Conservation (phyloP, 2,329 filamentous ascomycete genomes). For the Coniochaeta sp. region DNA sequence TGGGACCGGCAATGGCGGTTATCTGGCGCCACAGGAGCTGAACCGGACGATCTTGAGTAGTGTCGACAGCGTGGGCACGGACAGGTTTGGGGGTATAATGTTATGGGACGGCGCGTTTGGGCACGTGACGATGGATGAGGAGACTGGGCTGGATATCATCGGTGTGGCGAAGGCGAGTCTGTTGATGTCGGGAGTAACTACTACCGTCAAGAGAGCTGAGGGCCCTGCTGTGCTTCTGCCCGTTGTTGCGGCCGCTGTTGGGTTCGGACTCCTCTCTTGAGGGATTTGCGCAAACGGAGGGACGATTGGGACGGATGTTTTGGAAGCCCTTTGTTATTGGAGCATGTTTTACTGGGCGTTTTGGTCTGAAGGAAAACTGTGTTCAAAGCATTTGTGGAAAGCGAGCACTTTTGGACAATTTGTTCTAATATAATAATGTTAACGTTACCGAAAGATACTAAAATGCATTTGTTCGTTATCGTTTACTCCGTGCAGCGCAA, state of each 20-base stretch:
- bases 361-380: too few relatives aligned
- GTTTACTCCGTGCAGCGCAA: too few relatives aligned
- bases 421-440: too few relatives aligned
- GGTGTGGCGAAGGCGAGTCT: neutral
- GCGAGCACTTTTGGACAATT: too few relatives aligned
- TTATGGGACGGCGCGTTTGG: neutral
- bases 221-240: neutral
- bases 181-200: neutral
- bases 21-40: neutral
- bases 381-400: too few relatives aligned
- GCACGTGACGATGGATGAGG: neutral
- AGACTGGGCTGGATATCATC: neutral
- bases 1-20: neutral
- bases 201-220: neutral
- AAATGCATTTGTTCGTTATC: too few relatives aligned
- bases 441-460: too few relatives aligned
- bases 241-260: neutral
- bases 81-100: neutral
- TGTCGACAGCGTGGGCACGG: neutral
- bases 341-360: too few relatives aligned
- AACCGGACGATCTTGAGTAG: neutral
- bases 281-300: too few relatives aligned
- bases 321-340: too few relatives aligned
- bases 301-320: too few relatives aligned
- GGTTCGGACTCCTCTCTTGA: neutral